These are phyloP conservation scores for Populus hybrid DNA, from an alignment of 441 rosid species.

Conservation along the genomic window DNA sequence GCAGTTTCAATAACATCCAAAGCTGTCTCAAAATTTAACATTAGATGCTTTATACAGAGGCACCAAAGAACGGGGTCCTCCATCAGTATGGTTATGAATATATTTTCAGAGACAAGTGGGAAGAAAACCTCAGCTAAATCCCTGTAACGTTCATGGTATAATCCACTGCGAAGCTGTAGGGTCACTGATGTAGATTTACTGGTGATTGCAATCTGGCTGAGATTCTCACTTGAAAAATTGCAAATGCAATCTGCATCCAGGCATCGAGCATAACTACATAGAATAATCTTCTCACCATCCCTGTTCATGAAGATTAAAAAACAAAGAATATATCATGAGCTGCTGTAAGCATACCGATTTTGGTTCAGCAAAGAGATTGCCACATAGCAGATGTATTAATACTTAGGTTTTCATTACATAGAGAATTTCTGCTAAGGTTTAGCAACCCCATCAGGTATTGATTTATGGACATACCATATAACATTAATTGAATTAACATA, in stretches of 20 bases:
- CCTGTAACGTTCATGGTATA: constrained; percentile 63
- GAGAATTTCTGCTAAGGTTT: too few relatives aligned
- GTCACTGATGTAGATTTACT: constrained; percentile 38
- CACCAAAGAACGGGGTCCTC: neutral
- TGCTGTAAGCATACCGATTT: neutral
- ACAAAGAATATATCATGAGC: constrained; percentile 6
- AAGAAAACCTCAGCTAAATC: constrained; percentile 53
- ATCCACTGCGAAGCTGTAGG: constrained; percentile 62
- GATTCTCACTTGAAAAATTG: constrained; percentile 35
- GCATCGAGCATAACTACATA: constrained; percentile 49
- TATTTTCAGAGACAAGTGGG: neutral
- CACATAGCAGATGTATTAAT: neutral
- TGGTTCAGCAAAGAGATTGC: neutral
- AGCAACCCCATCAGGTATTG: neutral
- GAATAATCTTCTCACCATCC: constrained; percentile 59
- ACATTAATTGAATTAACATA: neutral
- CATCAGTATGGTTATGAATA: neutral
- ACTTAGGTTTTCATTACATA: neutral
- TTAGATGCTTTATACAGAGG: neutral
- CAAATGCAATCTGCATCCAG: constrained; percentile 57
- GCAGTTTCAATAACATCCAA: neutral
- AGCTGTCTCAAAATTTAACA: too few relatives aligned
- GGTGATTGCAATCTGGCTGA: constrained; percentile 2
- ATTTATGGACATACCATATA: neutral
- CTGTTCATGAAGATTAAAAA: constrained; percentile 26